Base-by-base conservation (phyloP, 345 rosid species). In the Gossypium rotundifolium region DNA sequence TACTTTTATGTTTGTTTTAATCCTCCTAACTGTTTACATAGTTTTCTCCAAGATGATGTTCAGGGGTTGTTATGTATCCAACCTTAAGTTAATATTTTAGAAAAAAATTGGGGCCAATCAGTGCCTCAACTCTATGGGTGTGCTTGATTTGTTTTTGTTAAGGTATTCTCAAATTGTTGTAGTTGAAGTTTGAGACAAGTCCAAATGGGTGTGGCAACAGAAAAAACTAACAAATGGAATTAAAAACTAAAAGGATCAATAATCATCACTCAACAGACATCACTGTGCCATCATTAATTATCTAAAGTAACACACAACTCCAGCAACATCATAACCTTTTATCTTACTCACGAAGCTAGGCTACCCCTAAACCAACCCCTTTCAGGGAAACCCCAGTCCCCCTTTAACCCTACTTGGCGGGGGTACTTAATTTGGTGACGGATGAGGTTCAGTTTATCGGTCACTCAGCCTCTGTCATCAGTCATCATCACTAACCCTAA, bases 311-410 rank as follows among this genome's bases (percentile, higher is more conserved):
- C 68, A 17, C 23, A 38, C 6, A 63, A 38, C 17, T 9, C 7
- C 40, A 33, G 40, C 40, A 33, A 33, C 40, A 5, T 33, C 40
- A 33, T 33, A 33, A 5, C 40, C 40, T 33, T 33, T 33, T 33
- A 5, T 5, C 40, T 33, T 33, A 33, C 40, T 33, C 40, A 5
- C 40, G 40, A 33, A 33, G 40, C 40, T 33, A 33, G 38, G 7
- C 10, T 2, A 53, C 9, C 52, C 62, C 74, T 53, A 70, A 20
- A 70, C 53, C 74, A 33, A 9, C 74, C 60, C 74, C 38, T 51
- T 70, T 3, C 54, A 9, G 17, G 74, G 49, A 70, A 70, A 29
- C 45, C 72, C 48, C 25, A 61, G 2, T n/a, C 8, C 23, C 38
- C 64, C 33, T 2, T 16, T 33, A 33, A 62, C 7, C n/a, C 53